A percentile compares a stretch with the other conserved stretches of the same genome.
phyloP scores from a whole-genome alignment of 441 rosid species.

The Omphalea diandra region DNA sequence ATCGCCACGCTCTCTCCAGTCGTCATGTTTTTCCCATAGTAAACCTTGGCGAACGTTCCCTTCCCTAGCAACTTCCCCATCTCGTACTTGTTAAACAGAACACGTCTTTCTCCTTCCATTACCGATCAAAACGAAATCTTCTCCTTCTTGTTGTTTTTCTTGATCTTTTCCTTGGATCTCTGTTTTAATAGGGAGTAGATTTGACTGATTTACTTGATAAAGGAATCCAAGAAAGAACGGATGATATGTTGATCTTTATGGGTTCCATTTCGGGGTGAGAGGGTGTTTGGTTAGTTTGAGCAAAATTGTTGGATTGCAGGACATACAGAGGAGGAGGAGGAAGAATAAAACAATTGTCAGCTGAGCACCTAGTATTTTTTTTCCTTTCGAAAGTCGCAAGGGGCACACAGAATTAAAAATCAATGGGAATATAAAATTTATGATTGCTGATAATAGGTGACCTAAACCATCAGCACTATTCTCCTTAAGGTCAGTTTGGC shows the following conservation, averaged over 20 bases:
- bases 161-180: neutral
- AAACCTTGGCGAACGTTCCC: conserved; percentile 82
- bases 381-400: neutral
- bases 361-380: conserved; percentile 4
- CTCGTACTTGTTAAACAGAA: conserved; percentile 71
- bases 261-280: conserved; percentile 39
- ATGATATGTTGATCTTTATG: conserved; percentile 26
- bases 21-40: conserved; percentile 46
- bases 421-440: too few species aligned
- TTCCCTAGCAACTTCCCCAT: conserved; percentile 70
- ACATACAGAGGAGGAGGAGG: neutral
- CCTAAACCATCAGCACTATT: too few species aligned
- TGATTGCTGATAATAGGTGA: too few species aligned
- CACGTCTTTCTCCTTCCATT: conserved; percentile 46
- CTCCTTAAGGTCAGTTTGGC: too few species aligned
- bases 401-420: conserved; percentile 7
- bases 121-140: too few species aligned
- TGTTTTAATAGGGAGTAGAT: too few species aligned
- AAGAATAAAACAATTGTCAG: neutral
- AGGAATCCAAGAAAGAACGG: conserved; percentile 47
- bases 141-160: neutral
- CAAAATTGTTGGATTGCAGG: neutral
- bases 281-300: neutral
- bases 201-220: neutral
- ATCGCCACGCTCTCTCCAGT: conserved; percentile 65